Evolutionary conservation across 2,329 filamentous ascomycete species (phyloP).

Genomic region (Epichloe baconii): DNA sequence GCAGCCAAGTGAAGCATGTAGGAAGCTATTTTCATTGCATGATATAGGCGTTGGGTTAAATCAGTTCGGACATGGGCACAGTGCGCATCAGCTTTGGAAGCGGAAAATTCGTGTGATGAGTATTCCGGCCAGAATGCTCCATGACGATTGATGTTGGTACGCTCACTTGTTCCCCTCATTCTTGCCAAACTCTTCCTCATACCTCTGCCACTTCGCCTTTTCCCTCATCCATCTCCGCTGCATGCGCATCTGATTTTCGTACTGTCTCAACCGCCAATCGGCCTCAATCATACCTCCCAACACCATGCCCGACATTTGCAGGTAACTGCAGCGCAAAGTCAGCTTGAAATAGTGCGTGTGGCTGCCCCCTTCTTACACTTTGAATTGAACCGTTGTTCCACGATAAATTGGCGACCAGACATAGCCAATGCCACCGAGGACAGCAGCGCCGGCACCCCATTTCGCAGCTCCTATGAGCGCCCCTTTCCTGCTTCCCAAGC

Average conservation of each 20-base stretch:
- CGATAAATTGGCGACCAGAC: slow-evolving; percentile 59
- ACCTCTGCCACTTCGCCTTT: slow-evolving; percentile 53
- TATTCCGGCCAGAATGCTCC: neutral
- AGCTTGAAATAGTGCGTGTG: neutral
- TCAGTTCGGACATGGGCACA: slow-evolving; percentile 1
- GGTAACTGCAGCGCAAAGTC: slow-evolving; percentile 39
- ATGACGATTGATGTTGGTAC: neutral
- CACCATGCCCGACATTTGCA: slow-evolving; percentile 82
- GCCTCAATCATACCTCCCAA: slow-evolving; percentile 65
- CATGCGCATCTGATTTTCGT: slow-evolving; percentile 52
- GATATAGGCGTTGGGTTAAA: slow-evolving; percentile 20
- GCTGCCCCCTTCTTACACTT: slow-evolving; percentile 43
- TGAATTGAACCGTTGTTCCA: slow-evolving; percentile 61
- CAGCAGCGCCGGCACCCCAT: slow-evolving; percentile 55
- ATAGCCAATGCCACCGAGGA: slow-evolving; percentile 50
- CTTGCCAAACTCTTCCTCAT: slow-evolving; percentile 46
- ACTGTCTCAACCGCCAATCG: slow-evolving; percentile 52
- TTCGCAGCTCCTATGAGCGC: slow-evolving; percentile 54
- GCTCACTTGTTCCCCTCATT: slow-evolving; percentile 23
- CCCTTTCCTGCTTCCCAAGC: slow-evolving; percentile 59
- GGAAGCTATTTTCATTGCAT: neutral
- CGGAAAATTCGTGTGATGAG: neutral
- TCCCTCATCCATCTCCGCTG: slow-evolving; percentile 51
- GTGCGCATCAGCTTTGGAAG: neutral
- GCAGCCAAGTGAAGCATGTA: slow-evolving; percentile 19